A percentile compares a stretch with the other conserved stretches of the same genome.
Evolutionary conservation across 768 basidiomycete species (phyloP).

Genomic region (Russula sp.): DNA sequence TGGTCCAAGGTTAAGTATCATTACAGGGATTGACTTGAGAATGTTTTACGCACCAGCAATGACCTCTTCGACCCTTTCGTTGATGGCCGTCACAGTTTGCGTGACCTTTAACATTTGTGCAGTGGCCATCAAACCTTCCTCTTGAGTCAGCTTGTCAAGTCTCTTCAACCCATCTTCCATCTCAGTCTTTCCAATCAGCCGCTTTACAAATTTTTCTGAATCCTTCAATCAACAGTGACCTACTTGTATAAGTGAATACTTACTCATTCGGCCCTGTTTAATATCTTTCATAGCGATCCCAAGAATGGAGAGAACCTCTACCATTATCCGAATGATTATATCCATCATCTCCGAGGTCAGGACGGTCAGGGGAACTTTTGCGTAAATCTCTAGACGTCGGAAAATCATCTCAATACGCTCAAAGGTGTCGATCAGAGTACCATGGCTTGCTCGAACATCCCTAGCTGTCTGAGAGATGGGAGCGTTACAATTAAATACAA

Average conservation of each 20-base stretch:
- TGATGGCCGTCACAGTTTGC: neutral
- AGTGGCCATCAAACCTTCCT: neutral
- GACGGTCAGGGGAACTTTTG: neutral
- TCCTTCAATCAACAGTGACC: neutral
- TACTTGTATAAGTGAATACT: neutral
- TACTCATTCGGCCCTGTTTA: neutral
- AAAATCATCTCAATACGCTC: neutral
- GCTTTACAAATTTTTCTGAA: neutral
- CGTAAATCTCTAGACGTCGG: neutral
- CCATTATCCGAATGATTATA: neutral
- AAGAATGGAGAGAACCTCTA: neutral
- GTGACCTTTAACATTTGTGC: neutral
- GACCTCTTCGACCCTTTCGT: neutral
- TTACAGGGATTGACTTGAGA: neutral
- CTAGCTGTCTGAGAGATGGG: neutral
- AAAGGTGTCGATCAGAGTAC: neutral
- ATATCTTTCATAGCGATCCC: neutral
- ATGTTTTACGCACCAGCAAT: neutral
- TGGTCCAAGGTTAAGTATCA: neutral
- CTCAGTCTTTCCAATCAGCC: neutral
- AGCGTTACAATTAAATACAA: neutral
- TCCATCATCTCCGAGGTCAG: neutral
- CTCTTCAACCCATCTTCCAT: neutral
- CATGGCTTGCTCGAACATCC: neutral
- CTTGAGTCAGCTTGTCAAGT: neutral